These are phyloP conservation scores for Monilinia fructigena DNA, from an alignment of 2,329 filamentous ascomycete species.

Conservation along the genomic window DNA sequence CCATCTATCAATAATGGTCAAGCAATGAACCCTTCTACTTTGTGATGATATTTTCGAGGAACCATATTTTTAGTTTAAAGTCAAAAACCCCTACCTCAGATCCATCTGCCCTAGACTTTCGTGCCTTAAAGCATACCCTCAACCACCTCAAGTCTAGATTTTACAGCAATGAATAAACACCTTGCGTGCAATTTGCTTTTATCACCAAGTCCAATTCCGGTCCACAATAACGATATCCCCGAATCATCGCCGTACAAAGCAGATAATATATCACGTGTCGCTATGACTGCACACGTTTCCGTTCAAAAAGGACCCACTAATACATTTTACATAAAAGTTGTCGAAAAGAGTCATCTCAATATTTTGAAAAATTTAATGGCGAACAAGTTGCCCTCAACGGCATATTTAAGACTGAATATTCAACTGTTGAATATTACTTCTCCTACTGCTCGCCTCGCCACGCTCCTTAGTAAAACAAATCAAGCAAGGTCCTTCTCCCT, in stretches of 20 bases:
- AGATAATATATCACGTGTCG: slow-evolving; percentile 1
- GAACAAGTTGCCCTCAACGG: slow-evolving; percentile 8
- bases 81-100: background rate
- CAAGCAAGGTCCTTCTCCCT: slow-evolving; percentile 18
- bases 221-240: background rate
- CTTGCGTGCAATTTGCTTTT: background rate
- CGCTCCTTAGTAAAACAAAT: background rate
- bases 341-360: slow-evolving; percentile 9
- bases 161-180: background rate
- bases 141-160: background rate
- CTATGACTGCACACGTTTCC: slow-evolving; percentile 1
- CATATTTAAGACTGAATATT: background rate
- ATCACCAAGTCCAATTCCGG: background rate
- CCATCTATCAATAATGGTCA: no score
- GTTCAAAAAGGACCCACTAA: slow-evolving; percentile 5
- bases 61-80: background rate
- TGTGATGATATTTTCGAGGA: no score
- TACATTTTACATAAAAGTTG: background rate
- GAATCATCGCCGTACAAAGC: slow-evolving; percentile 12
- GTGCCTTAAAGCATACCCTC: background rate
- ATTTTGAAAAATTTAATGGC: background rate
- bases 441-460: background rate
- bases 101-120: background rate
- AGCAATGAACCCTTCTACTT: no score
- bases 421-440: background rate